Evolutionary conservation across 352 stramenopile genomes (phyloP).

Genomic region (Phytophthora capsici): DNA sequence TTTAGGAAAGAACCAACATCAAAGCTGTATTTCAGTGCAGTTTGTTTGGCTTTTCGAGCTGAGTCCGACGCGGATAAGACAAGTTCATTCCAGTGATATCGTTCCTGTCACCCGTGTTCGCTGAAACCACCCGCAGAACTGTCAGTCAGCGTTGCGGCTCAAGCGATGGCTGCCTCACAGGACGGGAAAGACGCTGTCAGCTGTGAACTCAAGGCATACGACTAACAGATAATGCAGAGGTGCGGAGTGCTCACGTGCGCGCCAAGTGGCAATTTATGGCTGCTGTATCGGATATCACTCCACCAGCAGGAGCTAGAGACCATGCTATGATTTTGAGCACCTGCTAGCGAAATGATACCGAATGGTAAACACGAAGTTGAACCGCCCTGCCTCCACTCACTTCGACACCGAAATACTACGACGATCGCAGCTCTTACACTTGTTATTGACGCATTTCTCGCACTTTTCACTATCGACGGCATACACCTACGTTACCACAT

Average conservation of each 20-base stretch:
- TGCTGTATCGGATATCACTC: background rate
- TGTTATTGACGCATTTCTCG: slow-evolving; percentile 21
- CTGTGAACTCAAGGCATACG: slow-evolving; percentile 10
- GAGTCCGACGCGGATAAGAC: slow-evolving; percentile 14
- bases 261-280: slow-evolving; percentile 29
- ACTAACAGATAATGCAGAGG: slow-evolving; percentile 15
- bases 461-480: slow-evolving; percentile 4
- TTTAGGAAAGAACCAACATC: slow-evolving; percentile 7
- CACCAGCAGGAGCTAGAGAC: too few species aligned
- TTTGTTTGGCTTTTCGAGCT: background rate
- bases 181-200: slow-evolving; percentile 13
- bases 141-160: slow-evolving; percentile 15
- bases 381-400: background rate
- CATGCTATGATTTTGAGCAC: slow-evolving; percentile 3
- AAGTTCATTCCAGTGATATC: slow-evolving; percentile 10
- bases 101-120: slow-evolving; percentile 5
- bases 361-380: slow-evolving; percentile 22
- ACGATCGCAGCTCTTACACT: background rate
- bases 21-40: background rate
- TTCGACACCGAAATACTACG: slow-evolving; percentile 10
- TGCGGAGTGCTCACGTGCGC: slow-evolving; percentile 17
- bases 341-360: slow-evolving; percentile 6
- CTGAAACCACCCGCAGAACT: slow-evolving; percentile 15
- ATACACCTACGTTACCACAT: slow-evolving; percentile 16
- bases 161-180: slow-evolving; percentile 15